Evolutionary conservation across 2,329 filamentous ascomycete genomes (phyloP), one percentile per base, ranked within the genome.

Genomic region (Metarhizium sp.): DNA sequence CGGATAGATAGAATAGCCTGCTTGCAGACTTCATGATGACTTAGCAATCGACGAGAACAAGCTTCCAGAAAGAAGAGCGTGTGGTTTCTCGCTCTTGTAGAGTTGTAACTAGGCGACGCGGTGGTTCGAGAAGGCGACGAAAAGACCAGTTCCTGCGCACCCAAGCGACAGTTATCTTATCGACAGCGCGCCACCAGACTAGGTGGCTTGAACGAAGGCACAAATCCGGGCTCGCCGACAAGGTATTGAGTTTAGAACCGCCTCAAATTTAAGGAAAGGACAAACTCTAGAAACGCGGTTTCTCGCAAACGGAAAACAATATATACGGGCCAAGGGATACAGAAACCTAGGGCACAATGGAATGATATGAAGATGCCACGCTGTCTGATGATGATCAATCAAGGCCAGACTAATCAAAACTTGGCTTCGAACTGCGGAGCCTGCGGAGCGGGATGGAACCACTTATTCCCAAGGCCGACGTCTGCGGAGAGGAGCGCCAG

Each of bases 1-100:
- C 66, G 36, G 76, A 75, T 59, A 83, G 73, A 64, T 76, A 82
- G 63, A 83, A 81, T 53, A 80, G 69, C 62, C 75, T 76, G 60
- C 75, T 73, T 43, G 78, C 78, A 61, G 78, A 70, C 66, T 72
- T 79, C 79, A 82, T 82, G 59, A 58, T 62, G 57, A 51, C 48
- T 52, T 25, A 6, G 25, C 18, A 13, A 18, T 29, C 38, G 45
- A 34, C 20, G 18, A 20, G 47, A 38, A 32, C 40, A 42, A 52
- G 49, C 25, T 3, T 30, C 29, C 30, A 8, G 13, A 20, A 40
- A 29, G 25, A 40, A 13, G 13, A 16, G 10, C 4, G 11, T 30
- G 20, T 18, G 45, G 20, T 30, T 8, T 30, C 45, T 11, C 10
- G 10, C 2, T 45, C n/a, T 30, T 13, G 45, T 7, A 6, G 45